Conservation (phyloP, 1,284 basidiomycete genomes). For the Ustilago curta region DNA sequence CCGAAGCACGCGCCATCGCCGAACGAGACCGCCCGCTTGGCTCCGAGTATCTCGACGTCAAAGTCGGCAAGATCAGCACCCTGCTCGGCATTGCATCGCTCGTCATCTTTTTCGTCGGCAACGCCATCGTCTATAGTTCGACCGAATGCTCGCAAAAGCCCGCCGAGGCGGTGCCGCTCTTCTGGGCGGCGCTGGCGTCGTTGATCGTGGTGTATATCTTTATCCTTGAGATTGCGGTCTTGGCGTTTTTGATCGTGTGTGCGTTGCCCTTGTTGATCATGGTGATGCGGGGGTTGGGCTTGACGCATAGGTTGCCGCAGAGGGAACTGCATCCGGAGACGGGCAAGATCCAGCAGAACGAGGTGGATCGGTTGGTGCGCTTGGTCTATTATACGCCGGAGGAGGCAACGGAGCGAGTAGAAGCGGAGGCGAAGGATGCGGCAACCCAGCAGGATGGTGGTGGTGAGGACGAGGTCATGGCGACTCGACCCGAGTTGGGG, state of each 20-base stretch:
- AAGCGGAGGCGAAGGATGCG: background rate
- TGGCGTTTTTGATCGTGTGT: slow-evolving; percentile 56
- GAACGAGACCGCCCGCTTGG: slow-evolving; percentile 54
- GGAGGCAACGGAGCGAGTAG: slow-evolving; percentile 15
- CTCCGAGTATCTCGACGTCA: slow-evolving; percentile 47
- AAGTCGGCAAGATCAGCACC: slow-evolving; percentile 46
- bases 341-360: slow-evolving; percentile 51
- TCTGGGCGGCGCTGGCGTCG: slow-evolving; percentile 49
- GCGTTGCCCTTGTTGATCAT: slow-evolving; percentile 55
- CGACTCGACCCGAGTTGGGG: slow-evolving; percentile 17
- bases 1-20: slow-evolving; percentile 43
- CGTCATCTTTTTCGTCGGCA: slow-evolving; percentile 61
- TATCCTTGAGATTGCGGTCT: slow-evolving; percentile 55
- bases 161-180: slow-evolving; percentile 55
- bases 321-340: slow-evolving; percentile 51
- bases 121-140: slow-evolving; percentile 57
- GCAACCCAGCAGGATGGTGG: background rate
- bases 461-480: background rate
- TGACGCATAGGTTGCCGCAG: slow-evolving; percentile 43
- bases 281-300: slow-evolving; percentile 53
- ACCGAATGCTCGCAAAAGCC: slow-evolving; percentile 55
- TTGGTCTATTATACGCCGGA: slow-evolving; percentile 59
- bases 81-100: slow-evolving; percentile 51
- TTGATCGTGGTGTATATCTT: slow-evolving; percentile 57
- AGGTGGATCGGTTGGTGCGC: slow-evolving; percentile 51